Percentiles rank a stretch among this genome's conserved stretches.
These are phyloP conservation scores for Yamadazyma sp. DNA, from an alignment of 1,139 yeast genomes.

Conservation along the genomic window DNA sequence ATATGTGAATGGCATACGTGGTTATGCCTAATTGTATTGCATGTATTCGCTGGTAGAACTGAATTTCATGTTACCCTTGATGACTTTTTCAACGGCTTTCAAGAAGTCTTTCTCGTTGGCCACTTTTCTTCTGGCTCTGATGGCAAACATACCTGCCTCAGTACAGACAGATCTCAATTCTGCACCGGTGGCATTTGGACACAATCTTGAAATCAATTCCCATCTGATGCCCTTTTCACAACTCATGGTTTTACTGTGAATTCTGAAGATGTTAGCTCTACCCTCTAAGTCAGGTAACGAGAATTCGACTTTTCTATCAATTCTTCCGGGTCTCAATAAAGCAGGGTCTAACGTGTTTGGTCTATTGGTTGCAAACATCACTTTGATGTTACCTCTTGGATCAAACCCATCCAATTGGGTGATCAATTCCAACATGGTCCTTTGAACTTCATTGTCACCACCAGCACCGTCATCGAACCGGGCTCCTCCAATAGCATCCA, in stretches of 20 bases:
- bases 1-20: background rate
- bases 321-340: slow-evolving; percentile 93
- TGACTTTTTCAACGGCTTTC: slow-evolving; percentile 96
- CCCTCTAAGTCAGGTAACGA: slow-evolving; percentile 96
- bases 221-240: slow-evolving; percentile 96
- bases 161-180: slow-evolving; percentile 95
- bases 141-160: slow-evolving; percentile 99
- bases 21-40: slow-evolving; percentile 72
- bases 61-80: slow-evolving; percentile 97
- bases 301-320: slow-evolving; percentile 97
- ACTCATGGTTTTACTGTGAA: slow-evolving; percentile 96
- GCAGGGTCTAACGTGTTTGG: slow-evolving; percentile 99
- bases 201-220: slow-evolving; percentile 94
- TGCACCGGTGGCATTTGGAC: slow-evolving; percentile 99
- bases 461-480: slow-evolving; percentile 99
- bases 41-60: slow-evolving; percentile 95
- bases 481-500: slow-evolving; percentile 98
- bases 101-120: slow-evolving; percentile 97
- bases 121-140: slow-evolving; percentile 95
- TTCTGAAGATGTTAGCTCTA: slow-evolving; percentile 93
- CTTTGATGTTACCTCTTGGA: slow-evolving; percentile 97
- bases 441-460: slow-evolving; percentile 97
- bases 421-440: slow-evolving; percentile 97
- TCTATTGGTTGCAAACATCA: slow-evolving; percentile 98
- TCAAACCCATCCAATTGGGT: slow-evolving; percentile 98